These are phyloP conservation scores for Eutrema heterophyllum DNA, from an alignment of 345 rosid species.

Conservation along the genomic window DNA sequence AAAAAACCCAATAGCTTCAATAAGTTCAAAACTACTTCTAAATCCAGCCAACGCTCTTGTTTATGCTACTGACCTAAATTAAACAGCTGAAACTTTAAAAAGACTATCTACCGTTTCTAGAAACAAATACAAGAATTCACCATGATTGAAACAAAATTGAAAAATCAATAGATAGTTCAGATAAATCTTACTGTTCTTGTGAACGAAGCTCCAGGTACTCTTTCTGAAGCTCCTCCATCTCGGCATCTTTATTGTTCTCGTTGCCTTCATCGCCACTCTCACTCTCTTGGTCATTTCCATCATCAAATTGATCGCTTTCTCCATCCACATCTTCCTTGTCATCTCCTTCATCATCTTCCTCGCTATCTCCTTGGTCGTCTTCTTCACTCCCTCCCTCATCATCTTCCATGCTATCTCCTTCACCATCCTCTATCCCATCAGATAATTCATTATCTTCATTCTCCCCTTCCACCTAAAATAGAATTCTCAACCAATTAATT, in stretches of 20 bases:
- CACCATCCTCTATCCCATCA: conserved; percentile 23
- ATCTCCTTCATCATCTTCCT: conserved; percentile 20
- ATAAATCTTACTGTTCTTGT: conserved; percentile 60
- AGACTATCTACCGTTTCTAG: not conserved
- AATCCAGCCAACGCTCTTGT: not conserved
- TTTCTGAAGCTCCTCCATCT: conserved; percentile 84
- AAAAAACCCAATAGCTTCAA: not conserved
- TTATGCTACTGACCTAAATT: not conserved
- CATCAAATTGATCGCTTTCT: conserved; percentile 31
- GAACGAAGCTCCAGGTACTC: conserved; percentile 61
- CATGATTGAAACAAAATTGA: not conserved
- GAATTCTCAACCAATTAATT: not conserved
- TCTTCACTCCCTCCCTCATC: conserved; percentile 20
- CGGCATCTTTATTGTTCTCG: conserved; percentile 37
- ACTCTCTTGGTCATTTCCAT: conserved; percentile 67
- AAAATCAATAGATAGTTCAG: not conserved
- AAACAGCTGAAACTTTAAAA: not conserved
- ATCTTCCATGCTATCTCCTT: conserved; percentile 17
- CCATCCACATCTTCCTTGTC: conserved; percentile 29
- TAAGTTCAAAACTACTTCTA: not conserved
- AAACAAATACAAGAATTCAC: not conserved
- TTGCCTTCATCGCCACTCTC: conserved; percentile 25
- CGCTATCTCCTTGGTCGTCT: conserved; percentile 13
- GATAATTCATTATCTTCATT: not conserved
- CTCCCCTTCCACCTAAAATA: conserved; percentile 11